These are phyloP conservation scores for Pyrenula massariospora DNA, from an alignment of 495 filamentous ascomycete species.

Conservation along the genomic window DNA sequence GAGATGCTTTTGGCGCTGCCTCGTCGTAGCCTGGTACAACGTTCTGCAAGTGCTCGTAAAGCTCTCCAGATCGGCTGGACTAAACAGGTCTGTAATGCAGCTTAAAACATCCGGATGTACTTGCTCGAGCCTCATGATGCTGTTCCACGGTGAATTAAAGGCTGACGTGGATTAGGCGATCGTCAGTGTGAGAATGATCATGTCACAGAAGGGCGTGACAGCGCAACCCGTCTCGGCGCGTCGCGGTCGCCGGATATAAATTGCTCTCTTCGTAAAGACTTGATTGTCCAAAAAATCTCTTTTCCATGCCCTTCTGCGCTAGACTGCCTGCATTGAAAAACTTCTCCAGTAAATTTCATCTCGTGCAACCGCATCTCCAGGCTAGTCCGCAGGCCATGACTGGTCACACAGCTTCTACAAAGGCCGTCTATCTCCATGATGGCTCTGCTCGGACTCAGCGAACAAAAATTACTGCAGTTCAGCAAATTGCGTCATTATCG, in stretches of 20 bases:
- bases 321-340: not conserved
- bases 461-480: constrained; percentile 29
- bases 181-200: not conserved
- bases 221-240: not conserved
- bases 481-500: constrained; percentile 30
- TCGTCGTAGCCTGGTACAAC: not conserved
- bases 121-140: not conserved
- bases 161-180: not conserved
- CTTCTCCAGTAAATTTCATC: not conserved
- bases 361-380: not conserved
- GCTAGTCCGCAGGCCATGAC: not conserved
- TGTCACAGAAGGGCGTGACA: not conserved
- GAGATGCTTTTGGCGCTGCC: not conserved
- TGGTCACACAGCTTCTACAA: not conserved
- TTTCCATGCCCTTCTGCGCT: not conserved
- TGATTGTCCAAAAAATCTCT: not conserved
- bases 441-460: constrained; percentile 31
- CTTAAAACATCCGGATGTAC: not conserved
- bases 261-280: not conserved
- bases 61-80: not conserved
- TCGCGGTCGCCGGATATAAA: not conserved
- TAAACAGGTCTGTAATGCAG: not conserved
- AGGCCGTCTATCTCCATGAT: constrained; percentile 38
- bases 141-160: not conserved
- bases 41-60: not conserved